Conservation (phyloP, 305 asterid genomes). For the Solanum hybrid region DNA sequence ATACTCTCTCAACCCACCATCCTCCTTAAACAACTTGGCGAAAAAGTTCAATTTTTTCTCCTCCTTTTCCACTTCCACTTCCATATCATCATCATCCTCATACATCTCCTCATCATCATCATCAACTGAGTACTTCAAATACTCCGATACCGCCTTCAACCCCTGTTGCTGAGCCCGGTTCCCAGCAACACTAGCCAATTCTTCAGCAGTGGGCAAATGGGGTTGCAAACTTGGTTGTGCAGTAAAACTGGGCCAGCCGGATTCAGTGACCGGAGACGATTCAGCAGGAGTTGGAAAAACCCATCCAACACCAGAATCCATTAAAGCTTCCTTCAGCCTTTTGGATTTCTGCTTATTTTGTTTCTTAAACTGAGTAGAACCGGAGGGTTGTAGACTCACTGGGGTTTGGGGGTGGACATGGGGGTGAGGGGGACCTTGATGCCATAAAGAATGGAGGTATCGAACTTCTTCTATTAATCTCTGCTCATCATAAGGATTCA, state of each 20-base stretch:
- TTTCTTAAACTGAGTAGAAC: slow-evolving; percentile 38
- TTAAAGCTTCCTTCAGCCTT: neutral
- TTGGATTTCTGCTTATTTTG: neutral
- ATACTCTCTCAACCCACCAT: neutral
- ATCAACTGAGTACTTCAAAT: neutral
- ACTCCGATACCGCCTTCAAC: neutral
- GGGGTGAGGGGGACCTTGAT: slow-evolving; percentile 58
- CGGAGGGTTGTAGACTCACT: slow-evolving; percentile 20
- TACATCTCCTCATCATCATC: neutral
- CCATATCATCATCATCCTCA: neutral
- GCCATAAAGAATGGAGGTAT: slow-evolving; percentile 87
- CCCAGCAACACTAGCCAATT: neutral
- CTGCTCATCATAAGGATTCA: slow-evolving; percentile 50
- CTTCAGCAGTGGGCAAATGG: neutral
- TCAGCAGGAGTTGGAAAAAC: slow-evolving; percentile 21
- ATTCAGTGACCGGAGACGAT: neutral
- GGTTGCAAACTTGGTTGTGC: neutral
- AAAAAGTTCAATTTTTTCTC: neutral
- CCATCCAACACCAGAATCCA: slow-evolving; percentile 41
- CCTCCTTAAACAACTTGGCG: neutral
- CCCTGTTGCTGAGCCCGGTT: neutral
- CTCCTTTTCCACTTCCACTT: neutral
- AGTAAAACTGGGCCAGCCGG: slow-evolving; percentile 30
- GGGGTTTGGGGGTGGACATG: neutral
- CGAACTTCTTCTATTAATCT: slow-evolving; percentile 54